phyloP scores from a whole-genome alignment of 1,284 basidiomycete genomes.

The Wallemia hederae region DNA sequence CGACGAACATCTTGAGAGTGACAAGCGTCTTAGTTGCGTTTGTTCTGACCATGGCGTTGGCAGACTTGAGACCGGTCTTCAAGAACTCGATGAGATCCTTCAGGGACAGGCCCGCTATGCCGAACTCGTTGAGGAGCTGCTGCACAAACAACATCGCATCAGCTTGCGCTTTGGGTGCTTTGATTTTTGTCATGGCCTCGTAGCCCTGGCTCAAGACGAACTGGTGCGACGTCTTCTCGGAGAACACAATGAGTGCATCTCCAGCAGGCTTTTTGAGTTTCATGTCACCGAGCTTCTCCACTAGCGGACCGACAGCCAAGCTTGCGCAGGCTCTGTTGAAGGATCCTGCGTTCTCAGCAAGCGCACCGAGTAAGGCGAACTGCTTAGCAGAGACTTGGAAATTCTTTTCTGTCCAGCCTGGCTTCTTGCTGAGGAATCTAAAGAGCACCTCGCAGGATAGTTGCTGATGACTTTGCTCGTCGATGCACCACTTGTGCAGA shows the following conservation, averaged over 20 bases:
- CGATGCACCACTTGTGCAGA: constrained; percentile 53
- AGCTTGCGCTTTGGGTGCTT: constrained; percentile 87
- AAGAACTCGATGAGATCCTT: constrained; percentile 68
- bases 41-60: constrained; percentile 75
- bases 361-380: constrained; percentile 38
- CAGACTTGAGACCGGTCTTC: constrained; percentile 61
- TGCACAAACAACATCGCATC: constrained; percentile 80
- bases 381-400: constrained; percentile 83
- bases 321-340: constrained; percentile 69
- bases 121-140: constrained; percentile 66
- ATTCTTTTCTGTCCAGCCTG: constrained; percentile 90
- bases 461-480: constrained; percentile 25
- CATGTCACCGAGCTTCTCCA: constrained; percentile 83
- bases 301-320: constrained; percentile 51
- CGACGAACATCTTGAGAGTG: constrained; percentile 71
- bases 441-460: constrained; percentile 72
- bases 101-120: constrained; percentile 57
- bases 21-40: constrained; percentile 86
- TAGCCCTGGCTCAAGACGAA: constrained; percentile 91
- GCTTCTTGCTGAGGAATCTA: constrained; percentile 65
- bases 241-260: constrained; percentile 49
- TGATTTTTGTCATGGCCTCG: constrained; percentile 68
- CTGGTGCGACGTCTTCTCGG: constrained; percentile 76
- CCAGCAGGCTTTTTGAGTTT: constrained; percentile 95
- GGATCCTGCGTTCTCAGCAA: constrained; percentile 48